Base-by-base conservation (phyloP, 2,329 filamentous ascomycete species). In the Fusarium penzigii region DNA sequence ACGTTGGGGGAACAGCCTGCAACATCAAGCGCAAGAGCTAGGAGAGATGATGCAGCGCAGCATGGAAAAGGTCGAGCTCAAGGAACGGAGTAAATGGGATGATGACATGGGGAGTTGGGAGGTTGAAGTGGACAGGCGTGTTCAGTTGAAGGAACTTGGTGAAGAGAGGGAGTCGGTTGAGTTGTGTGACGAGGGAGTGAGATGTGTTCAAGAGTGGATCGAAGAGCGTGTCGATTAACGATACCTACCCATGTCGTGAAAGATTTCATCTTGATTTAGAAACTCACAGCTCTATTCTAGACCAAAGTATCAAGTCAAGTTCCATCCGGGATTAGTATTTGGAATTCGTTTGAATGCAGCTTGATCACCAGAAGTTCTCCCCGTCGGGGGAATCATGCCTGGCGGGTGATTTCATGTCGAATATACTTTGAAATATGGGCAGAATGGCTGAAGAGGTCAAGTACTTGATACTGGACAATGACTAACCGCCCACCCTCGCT, bases 31-130 rank as follows among this genome's bases (percentile, higher is more conserved):
- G 0, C 48, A 59, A 3, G 76, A 80, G 62, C 64, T 84, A n/a
- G 72, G 70, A 0, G 61, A 65, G 14, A 61, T 79, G 52, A 81
- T 83, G 77, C 71, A 74, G 36, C 70, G 74, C 41, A 81, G 80
- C 59, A 60, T 83, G 20, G 68, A 76, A 29, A 73, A 70, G 59
- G 39, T 74, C 3, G 79, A 83, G 64, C 58, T 78, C 14, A 73
- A 71, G 52, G 70, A 77, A 56, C 69, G 74, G 17, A 63, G 57
- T 46, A 65, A 62, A 36, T 77, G 74, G 74, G 77, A 78, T 50
- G 66, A 72, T 2, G 68, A 76, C 6, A 61, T 67, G 32, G 65
- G 70, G 10, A 65, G 53, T 5, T 67, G 59, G 59, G 65, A 65
- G 3, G 64, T 61, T 2, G 74, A 77, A 58, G 69, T 68, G 1